These are phyloP conservation scores for Aspergillus sparsus DNA, from an alignment of 495 filamentous ascomycete genomes.

Conservation along the genomic window DNA sequence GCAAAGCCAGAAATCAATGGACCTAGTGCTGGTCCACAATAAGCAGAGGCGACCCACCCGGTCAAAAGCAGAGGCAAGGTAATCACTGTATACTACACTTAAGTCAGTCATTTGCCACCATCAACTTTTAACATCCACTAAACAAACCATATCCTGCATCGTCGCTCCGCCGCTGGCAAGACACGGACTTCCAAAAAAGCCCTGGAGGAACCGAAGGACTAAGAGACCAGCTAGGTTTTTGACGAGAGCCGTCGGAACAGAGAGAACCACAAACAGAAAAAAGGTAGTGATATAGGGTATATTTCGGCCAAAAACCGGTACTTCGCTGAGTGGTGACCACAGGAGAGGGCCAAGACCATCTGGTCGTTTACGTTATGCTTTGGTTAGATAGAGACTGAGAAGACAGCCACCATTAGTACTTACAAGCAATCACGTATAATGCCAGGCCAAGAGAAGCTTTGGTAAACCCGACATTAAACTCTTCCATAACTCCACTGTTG, in stretches of 20 bases:
- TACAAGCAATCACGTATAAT: constrained; percentile 53
- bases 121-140: no score
- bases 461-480: constrained; percentile 39
- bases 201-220: constrained; percentile 49
- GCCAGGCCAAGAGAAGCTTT: constrained; percentile 52
- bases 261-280: constrained; percentile 46
- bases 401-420: neutral
- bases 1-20: constrained; percentile 60
- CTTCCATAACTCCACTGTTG: constrained; percentile 32
- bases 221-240: constrained; percentile 42
- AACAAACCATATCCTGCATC: constrained; percentile 59
- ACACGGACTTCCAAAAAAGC: constrained; percentile 51
- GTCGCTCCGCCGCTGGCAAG: constrained; percentile 55
- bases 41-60: no score
- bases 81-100: no score
- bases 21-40: constrained; percentile 47
- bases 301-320: constrained; percentile 48
- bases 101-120: no score
- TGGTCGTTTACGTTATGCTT: neutral
- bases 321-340: constrained; percentile 47
- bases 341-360: constrained; percentile 45
- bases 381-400: neutral
- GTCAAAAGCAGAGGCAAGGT: no score
- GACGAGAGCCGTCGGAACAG: constrained; percentile 31
- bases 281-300: constrained; percentile 46